A percentile compares a stretch with the other conserved stretches of the same genome.
Conservation (phyloP, 805 yeast genomes). For the Metschnikowia noctiluminum region DNA sequence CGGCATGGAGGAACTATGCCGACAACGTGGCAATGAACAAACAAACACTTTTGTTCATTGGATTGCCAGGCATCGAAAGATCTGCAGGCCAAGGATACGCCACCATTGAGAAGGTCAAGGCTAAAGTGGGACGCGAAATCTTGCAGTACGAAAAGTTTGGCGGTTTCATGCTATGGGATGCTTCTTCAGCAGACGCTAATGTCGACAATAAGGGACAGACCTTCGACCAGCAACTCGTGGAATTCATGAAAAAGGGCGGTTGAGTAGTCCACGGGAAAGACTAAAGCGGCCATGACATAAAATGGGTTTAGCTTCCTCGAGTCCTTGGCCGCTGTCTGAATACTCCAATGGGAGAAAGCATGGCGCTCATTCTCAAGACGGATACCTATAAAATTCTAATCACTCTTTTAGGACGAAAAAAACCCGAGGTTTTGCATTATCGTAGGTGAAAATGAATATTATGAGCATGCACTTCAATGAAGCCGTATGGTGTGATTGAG, state of each 20-base stretch:
- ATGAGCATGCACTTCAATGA: too few species aligned
- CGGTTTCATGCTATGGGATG: slow-evolving; percentile 86
- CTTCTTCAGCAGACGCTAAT: slow-evolving; percentile 54
- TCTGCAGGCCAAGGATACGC: slow-evolving; percentile 62
- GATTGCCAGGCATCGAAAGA: slow-evolving; percentile 55
- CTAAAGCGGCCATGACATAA: too few species aligned
- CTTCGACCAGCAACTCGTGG: slow-evolving; percentile 9
- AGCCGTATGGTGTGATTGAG: too few species aligned
- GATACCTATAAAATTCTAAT: too few species aligned
- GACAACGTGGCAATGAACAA: slow-evolving; percentile 56
- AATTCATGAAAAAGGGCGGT: background rate
- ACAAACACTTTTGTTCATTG: slow-evolving; percentile 66
- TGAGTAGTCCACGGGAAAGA: background rate
- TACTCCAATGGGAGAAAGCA: too few species aligned
- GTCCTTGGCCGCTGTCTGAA: too few species aligned
- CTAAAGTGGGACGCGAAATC: slow-evolving; percentile 12
- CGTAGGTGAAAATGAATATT: too few species aligned
- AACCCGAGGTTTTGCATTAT: too few species aligned
- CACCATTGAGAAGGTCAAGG: slow-evolving; percentile 17
- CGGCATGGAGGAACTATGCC: slow-evolving; percentile 66
- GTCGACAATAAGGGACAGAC: slow-evolving; percentile 18
- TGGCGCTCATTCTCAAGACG: too few species aligned
- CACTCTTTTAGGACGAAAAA: too few species aligned
- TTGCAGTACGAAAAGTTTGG: slow-evolving; percentile 42
- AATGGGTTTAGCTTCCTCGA: too few species aligned